Conservation (phyloP, 2,329 filamentous ascomycete genomes). For the Sclerotinia glacialis region DNA sequence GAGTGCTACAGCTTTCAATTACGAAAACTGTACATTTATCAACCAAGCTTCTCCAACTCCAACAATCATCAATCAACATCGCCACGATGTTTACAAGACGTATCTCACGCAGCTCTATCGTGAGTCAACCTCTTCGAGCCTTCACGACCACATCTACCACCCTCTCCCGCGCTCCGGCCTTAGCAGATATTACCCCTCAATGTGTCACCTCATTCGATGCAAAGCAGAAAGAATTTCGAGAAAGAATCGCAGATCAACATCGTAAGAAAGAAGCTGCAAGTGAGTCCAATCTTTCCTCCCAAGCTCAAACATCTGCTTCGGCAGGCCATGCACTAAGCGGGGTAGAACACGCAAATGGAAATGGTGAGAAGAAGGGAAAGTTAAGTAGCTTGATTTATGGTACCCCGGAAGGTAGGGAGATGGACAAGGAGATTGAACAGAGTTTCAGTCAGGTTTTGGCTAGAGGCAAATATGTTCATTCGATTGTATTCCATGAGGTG, state of each 20-base stretch:
- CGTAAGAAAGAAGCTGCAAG: constrained; percentile 76
- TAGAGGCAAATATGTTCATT: constrained; percentile 96
- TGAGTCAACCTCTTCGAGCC: constrained; percentile 47
- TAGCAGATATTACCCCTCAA: constrained; percentile 78
- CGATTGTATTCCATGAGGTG: constrained; percentile 93
- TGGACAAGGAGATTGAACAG: constrained; percentile 93
- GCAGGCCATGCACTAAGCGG: constrained; percentile 57
- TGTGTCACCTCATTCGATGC: constrained; percentile 73
- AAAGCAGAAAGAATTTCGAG: constrained; percentile 83
- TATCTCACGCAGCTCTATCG: constrained; percentile 31
- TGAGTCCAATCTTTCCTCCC: constrained; percentile 50
- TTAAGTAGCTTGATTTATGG: constrained; percentile 92
- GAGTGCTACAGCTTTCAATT: not conserved
- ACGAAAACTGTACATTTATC: not conserved
- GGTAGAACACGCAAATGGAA: constrained; percentile 57
- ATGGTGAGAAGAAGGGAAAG: constrained; percentile 66
- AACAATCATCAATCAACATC: not conserved
- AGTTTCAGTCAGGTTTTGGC: constrained; percentile 95
- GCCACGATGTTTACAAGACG: constrained; percentile 36
- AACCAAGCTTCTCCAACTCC: not conserved
- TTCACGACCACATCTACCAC: constrained; percentile 53
- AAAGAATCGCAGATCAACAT: constrained; percentile 72
- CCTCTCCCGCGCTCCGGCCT: constrained; percentile 59
- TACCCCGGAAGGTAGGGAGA: constrained; percentile 88
- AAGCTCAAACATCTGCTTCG: constrained; percentile 38